Evolutionary conservation across 352 stramenopile species (phyloP).

Genomic region (Saprolegnia parasitica): DNA sequence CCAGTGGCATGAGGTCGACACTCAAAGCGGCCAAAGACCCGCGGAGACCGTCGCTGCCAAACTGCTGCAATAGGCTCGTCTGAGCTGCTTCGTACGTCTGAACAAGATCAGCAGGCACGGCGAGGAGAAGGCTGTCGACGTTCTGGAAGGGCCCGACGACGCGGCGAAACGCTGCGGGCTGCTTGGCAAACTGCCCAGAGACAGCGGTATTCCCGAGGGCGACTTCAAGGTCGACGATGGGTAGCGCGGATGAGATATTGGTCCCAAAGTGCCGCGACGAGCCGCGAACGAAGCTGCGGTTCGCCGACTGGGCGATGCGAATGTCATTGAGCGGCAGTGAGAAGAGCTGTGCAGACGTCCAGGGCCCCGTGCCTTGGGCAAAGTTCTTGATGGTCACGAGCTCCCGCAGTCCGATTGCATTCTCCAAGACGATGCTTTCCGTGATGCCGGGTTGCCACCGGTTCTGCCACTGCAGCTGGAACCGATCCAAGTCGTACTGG

Average conservation of each 20-base stretch:
- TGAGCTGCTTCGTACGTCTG: too few species aligned
- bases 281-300: slow-evolving; percentile 3
- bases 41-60: too few species aligned
- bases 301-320: neutral
- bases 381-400: neutral
- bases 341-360: neutral
- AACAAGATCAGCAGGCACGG: too few species aligned
- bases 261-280: neutral
- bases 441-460: neutral
- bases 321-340: slow-evolving; percentile 5
- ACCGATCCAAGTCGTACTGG: neutral
- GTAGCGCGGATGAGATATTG: neutral
- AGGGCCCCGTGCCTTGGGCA: neutral
- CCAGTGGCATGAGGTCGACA: too few species aligned
- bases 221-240: neutral
- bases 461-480: neutral
- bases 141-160: neutral
- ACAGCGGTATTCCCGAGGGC: too few species aligned
- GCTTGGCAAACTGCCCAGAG: too few species aligned
- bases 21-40: neutral
- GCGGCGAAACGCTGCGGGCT: too few species aligned
- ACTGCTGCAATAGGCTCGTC: too few species aligned
- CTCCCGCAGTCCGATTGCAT: slow-evolving; percentile 3
- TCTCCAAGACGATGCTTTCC: neutral
- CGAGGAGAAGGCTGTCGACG: too few species aligned